These are phyloP conservation scores for Rubroboletus satanas DNA, from an alignment of 768 basidiomycete species.

Conservation along the genomic window DNA sequence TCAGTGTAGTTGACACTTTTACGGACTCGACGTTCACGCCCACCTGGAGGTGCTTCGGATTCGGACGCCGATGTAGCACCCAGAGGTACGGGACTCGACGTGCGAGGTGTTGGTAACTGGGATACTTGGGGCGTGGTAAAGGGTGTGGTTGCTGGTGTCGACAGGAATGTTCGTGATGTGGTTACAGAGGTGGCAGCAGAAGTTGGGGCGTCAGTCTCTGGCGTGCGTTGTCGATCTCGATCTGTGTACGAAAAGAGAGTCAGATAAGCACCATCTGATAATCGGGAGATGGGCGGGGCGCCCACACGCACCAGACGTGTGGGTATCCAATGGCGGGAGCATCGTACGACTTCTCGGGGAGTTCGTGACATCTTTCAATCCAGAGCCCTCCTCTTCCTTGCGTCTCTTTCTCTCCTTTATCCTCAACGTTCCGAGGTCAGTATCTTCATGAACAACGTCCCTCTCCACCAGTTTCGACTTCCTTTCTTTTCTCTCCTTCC, in stretches of 20 bases:
- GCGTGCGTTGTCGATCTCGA: constrained; percentile 36
- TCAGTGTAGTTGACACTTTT: constrained; percentile 87
- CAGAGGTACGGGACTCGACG: constrained; percentile 43
- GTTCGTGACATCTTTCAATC: constrained; percentile 63
- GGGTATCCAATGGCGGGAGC: constrained; percentile 37
- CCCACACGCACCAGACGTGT: constrained; percentile 32
- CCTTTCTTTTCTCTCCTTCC: constrained; percentile 44
- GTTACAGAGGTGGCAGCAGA: constrained; percentile 35
- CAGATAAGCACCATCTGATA: constrained; percentile 9
- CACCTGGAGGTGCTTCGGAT: constrained; percentile 26
- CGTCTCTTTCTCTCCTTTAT: constrained; percentile 40
- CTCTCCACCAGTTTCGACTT: constrained; percentile 20
- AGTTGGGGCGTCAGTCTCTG: constrained; percentile 35
- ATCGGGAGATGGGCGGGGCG: background rate
- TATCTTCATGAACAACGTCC: constrained; percentile 20
- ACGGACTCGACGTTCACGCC: constrained; percentile 54
- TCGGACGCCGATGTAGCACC: constrained; percentile 34
- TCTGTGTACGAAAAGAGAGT: constrained; percentile 23
- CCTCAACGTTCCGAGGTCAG: constrained; percentile 23
- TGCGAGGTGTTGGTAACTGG: constrained; percentile 48
- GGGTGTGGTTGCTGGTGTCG: constrained; percentile 44
- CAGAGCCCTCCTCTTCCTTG: constrained; percentile 35
- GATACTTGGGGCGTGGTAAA: constrained; percentile 31
- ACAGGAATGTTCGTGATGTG: constrained; percentile 38
- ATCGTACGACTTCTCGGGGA: constrained; percentile 40